phyloP scores from a whole-genome alignment of 2,329 filamentous ascomycete species.

The Penicillium italicum region DNA sequence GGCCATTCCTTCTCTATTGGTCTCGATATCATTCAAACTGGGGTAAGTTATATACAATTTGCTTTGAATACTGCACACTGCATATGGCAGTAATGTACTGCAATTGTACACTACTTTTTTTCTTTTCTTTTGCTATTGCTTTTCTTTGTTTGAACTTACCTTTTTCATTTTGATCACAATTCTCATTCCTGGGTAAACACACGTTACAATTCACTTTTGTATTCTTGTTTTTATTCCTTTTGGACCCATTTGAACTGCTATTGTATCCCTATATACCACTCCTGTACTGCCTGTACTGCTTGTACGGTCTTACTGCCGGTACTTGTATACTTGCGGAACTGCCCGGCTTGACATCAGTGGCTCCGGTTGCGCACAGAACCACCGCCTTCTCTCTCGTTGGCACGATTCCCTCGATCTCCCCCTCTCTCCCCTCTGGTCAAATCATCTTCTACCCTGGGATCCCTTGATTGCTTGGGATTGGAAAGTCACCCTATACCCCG shows the following conservation, averaged over 20 bases:
- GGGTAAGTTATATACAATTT: conserved; percentile 3
- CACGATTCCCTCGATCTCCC: conserved; percentile 16
- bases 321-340: conserved; percentile 8
- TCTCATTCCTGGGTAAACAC: background rate
- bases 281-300: background rate
- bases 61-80: background rate
- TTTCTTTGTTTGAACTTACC: background rate
- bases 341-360: conserved; percentile 15
- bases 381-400: conserved; percentile 18
- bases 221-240: background rate
- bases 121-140: background rate
- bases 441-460: conserved; percentile 19
- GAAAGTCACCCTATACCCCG: conserved; percentile 9
- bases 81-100: background rate
- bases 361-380: conserved; percentile 11
- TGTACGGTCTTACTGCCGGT: background rate
- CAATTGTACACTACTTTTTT: background rate
- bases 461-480: conserved; percentile 19
- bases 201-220: background rate
- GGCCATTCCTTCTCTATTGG: background rate
- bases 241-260: background rate
- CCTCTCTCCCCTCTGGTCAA: conserved; percentile 14
- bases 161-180: background rate
- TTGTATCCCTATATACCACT: background rate
- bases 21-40: background rate